Conservation (phyloP, 768 basidiomycete genomes). For the Termitomyces sp. region DNA sequence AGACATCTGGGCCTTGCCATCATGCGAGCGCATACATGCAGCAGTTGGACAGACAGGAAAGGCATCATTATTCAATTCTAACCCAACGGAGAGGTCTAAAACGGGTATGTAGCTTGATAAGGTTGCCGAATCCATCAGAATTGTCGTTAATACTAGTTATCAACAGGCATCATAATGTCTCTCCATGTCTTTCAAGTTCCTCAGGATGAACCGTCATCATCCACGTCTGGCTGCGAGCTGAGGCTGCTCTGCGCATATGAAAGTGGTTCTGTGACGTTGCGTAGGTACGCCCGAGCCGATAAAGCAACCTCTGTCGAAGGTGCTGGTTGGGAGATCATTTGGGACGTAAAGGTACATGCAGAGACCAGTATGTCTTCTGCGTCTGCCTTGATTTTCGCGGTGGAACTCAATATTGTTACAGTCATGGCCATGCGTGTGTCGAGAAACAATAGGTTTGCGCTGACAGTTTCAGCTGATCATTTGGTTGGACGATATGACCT, state of each 20-base stretch:
- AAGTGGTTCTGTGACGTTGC: conserved; percentile 78
- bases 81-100: conserved; percentile 49
- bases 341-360: conserved; percentile 64
- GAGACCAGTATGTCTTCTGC: conserved; percentile 57
- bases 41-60: conserved; percentile 66
- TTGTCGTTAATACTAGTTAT: neutral
- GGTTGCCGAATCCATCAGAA: neutral
- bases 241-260: conserved; percentile 79
- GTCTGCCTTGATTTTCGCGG: neutral
- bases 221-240: conserved; percentile 36
- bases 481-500: conserved; percentile 65
- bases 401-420: conserved; percentile 19
- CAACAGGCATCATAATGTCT: conserved; percentile 84
- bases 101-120: conserved; percentile 41
- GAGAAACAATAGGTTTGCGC: conserved; percentile 49
- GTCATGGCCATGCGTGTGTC: conserved; percentile 89
- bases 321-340: conserved; percentile 67
- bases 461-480: conserved; percentile 87
- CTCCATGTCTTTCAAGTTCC: conserved; percentile 56
- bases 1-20: conserved; percentile 83
- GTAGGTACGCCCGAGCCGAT: conserved; percentile 40
- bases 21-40: conserved; percentile 69
- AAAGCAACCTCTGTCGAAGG: conserved; percentile 61
- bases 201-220: conserved; percentile 21
- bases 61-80: conserved; percentile 31